Conservation (phyloP, 768 basidiomycete genomes). For the Mycena belliarum region DNA sequence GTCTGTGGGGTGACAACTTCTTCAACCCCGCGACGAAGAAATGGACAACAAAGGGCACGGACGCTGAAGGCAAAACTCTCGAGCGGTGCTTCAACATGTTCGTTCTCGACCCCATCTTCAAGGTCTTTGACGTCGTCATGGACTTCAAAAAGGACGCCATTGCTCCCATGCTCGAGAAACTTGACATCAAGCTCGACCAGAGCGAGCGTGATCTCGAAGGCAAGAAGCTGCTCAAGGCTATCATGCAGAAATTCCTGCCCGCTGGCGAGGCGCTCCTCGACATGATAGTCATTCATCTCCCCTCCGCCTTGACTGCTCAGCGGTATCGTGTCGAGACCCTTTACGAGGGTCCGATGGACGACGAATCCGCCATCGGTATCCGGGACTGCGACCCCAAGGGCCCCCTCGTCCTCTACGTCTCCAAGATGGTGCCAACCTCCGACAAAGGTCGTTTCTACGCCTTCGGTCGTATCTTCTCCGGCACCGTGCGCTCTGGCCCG, state of each 20-base stretch:
- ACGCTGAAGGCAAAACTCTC: conserved; percentile 82
- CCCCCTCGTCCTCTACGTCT: conserved; percentile 96
- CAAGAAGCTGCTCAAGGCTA: conserved; percentile 92
- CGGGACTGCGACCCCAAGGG: conserved; percentile 97
- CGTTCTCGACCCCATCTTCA: conserved; percentile 99
- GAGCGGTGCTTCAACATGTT: conserved; percentile 99
- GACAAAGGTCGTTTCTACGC: conserved; percentile 99
- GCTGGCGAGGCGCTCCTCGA: conserved; percentile 98
- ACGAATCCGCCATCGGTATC: conserved; percentile 98
- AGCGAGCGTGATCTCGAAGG: conserved; percentile 94
- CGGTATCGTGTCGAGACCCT: conserved; percentile 99
- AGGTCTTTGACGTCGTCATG: conserved; percentile 97
- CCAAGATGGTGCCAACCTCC: conserved; percentile 99
- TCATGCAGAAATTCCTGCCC: conserved; percentile 99
- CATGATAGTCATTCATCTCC: conserved; percentile 99
- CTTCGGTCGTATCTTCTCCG: conserved; percentile 99
- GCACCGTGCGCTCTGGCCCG: conserved; percentile 94
- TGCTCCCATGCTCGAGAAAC: conserved; percentile 86
- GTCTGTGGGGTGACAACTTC: conserved; percentile 86
- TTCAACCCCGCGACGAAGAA: conserved; percentile 98
- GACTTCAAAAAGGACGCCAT: conserved; percentile 97
- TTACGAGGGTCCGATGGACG: conserved; percentile 99
- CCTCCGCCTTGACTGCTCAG: conserved; percentile 96
- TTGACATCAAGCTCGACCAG: conserved; percentile 84
- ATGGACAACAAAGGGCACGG: conserved; percentile 81